Percentiles rank a stretch among this genome's conserved stretches.
phyloP scores from a whole-genome alignment of 371 early-diverging fungal genomes.

The Homolaphlyctis polyrhiza region DNA sequence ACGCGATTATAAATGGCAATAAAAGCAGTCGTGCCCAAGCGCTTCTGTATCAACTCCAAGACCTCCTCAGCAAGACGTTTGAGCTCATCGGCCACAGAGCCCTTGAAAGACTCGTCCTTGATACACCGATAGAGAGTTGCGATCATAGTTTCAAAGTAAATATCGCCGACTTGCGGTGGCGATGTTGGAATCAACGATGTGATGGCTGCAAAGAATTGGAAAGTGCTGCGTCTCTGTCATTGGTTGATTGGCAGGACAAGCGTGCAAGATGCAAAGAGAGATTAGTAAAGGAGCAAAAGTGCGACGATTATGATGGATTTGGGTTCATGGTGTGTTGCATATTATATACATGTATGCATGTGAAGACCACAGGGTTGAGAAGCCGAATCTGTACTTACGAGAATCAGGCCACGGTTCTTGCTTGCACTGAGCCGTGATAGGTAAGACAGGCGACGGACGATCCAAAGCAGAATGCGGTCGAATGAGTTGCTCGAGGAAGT shows the following conservation, averaged over 20 bases:
- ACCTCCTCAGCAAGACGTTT: slow-evolving; percentile 75
- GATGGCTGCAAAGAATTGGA: slow-evolving; percentile 91
- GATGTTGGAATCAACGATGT: slow-evolving; percentile 56
- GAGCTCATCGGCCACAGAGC: slow-evolving; percentile 59
- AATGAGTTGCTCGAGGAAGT: too few species aligned
- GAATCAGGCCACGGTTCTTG: slow-evolving; percentile 43
- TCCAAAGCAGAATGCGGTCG: slow-evolving; percentile 60
- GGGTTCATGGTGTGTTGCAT: too few species aligned
- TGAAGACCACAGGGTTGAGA: not conserved
- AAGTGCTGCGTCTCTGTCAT: slow-evolving; percentile 65
- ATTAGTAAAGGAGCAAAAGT: too few species aligned
- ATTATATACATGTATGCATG: too few species aligned
- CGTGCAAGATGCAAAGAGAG: too few species aligned
- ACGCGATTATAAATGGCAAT: slow-evolving; percentile 67
- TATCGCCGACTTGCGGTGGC: slow-evolving; percentile 24
- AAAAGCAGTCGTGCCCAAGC: slow-evolving; percentile 71
- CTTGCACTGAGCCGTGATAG: slow-evolving; percentile 56
- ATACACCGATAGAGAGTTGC: slow-evolving; percentile 76
- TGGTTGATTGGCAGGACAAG: too few species aligned
- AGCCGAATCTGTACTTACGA: slow-evolving; percentile 31
- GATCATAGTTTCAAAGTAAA: slow-evolving; percentile 66
- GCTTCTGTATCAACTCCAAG: slow-evolving; percentile 68
- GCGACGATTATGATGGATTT: slow-evolving; percentile 4
- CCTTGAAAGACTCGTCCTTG: slow-evolving; percentile 66
- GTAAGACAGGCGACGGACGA: slow-evolving; percentile 63